A percentile compares a stretch with the other conserved stretches of the same genome.
Conservation (phyloP, 768 basidiomycete species). For the Mycena capillaripes region DNA sequence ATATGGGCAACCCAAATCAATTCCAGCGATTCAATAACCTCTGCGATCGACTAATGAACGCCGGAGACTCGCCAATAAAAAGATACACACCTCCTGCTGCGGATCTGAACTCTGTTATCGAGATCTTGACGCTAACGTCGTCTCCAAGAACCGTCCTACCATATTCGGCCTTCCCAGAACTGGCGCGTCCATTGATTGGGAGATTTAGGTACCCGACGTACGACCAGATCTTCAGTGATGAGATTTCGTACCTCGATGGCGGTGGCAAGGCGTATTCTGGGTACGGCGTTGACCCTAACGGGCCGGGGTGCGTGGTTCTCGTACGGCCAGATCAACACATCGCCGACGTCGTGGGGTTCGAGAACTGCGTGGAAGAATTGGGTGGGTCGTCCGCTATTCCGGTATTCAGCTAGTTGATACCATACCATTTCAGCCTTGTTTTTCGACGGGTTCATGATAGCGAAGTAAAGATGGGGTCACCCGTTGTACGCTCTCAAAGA, state of each 20-base stretch:
- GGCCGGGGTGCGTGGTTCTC: conserved; percentile 32
- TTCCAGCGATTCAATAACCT: conserved; percentile 21
- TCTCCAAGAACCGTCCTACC: conserved; percentile 20
- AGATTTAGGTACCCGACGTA: conserved; percentile 32
- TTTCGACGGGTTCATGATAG: conserved; percentile 25
- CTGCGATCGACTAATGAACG: conserved; percentile 20
- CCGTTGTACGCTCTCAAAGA: too few relatives aligned
- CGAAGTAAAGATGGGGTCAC: too few relatives aligned
- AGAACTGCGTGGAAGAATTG: conserved; percentile 17
- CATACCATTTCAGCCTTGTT: conserved; percentile 9
- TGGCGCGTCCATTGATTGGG: conserved; percentile 25
- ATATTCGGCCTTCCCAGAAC: conserved; percentile 27
- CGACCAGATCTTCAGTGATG: conserved; percentile 36
- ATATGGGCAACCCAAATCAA: conserved; percentile 21
- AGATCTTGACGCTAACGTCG: conserved; percentile 31
- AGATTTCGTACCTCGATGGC: conserved; percentile 35
- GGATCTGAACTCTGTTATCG: conserved; percentile 28
- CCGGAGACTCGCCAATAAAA: conserved; percentile 26
- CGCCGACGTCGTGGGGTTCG: conserved; percentile 29
- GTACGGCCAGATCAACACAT: conserved; percentile 37
- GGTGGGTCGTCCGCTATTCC: conserved; percentile 4
- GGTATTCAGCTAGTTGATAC: background rate
- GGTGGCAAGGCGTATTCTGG: conserved; percentile 31
- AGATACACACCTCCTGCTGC: conserved; percentile 26
- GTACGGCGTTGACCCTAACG: conserved; percentile 32